Evolutionary conservation across 768 basidiomycete species (phyloP).

Genomic region (Royoungia palumana): DNA sequence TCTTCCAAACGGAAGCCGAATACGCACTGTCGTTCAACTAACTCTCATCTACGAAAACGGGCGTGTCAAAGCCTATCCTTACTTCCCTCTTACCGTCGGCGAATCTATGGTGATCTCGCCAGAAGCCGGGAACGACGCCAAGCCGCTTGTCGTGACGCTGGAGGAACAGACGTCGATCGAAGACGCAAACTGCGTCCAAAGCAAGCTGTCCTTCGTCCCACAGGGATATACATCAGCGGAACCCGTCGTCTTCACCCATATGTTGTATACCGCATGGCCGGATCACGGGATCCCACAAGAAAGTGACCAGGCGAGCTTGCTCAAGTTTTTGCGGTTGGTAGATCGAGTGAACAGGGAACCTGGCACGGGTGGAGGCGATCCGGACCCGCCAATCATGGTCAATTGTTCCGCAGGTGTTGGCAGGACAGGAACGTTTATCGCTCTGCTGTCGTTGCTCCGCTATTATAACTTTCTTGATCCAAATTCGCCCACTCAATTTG

Average conservation of each 20-base stretch:
- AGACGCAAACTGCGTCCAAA: slow-evolving; percentile 59
- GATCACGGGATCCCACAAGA: slow-evolving; percentile 77
- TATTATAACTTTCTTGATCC: slow-evolving; percentile 43
- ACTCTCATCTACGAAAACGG: slow-evolving; percentile 71
- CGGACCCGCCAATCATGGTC: slow-evolving; percentile 75
- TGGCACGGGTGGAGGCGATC: slow-evolving; percentile 32
- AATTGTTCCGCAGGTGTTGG: slow-evolving; percentile 89
- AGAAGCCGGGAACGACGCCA: slow-evolving; percentile 38
- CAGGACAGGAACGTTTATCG: slow-evolving; percentile 83
- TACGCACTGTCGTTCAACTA: slow-evolving; percentile 80
- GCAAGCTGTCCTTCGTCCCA: slow-evolving; percentile 54
- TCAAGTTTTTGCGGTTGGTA: slow-evolving; percentile 63
- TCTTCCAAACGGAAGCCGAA: slow-evolving; percentile 37
- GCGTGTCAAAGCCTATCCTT: slow-evolving; percentile 69
- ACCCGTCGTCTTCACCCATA: slow-evolving; percentile 58
- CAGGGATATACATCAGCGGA: slow-evolving; percentile 29
- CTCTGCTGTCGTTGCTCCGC: slow-evolving; percentile 75
- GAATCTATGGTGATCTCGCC: slow-evolving; percentile 46
- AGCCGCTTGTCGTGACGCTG: slow-evolving; percentile 58
- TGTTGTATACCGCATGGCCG: slow-evolving; percentile 78
- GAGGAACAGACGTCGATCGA: slow-evolving; percentile 42
- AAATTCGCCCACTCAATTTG: slow-evolving; percentile 21
- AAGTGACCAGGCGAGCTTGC: slow-evolving; percentile 55
- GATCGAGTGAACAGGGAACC: slow-evolving; percentile 56
- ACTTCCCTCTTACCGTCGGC: slow-evolving; percentile 66